Evolutionary conservation across 345 rosid genomes (phyloP).

Genomic region (Cardamine chenopodiifolia): DNA sequence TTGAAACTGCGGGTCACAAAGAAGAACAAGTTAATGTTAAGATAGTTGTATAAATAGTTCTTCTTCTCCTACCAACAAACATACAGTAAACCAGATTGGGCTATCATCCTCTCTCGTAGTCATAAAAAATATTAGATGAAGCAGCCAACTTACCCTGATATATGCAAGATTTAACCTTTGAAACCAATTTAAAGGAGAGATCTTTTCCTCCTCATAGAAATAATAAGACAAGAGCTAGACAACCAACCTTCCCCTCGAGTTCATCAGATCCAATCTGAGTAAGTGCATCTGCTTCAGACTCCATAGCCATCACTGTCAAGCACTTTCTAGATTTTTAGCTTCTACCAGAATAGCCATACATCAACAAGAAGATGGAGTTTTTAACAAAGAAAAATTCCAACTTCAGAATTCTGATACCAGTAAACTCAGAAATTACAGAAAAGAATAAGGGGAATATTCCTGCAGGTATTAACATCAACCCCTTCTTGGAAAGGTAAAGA

Average conservation of each 20-base stretch:
- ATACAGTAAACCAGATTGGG: slow-evolving; percentile 4
- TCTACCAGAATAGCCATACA: background rate
- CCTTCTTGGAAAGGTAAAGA: background rate
- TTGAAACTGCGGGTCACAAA: slow-evolving; percentile 43
- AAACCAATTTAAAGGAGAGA: slow-evolving; percentile 11
- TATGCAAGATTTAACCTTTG: slow-evolving; percentile 10
- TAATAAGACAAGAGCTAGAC: slow-evolving; percentile 41
- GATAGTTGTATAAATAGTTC: background rate
- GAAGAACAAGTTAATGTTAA: slow-evolving; percentile 7
- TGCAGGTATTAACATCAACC: background rate
- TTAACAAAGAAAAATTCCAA: background rate
- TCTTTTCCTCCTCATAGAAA: slow-evolving; percentile 37
- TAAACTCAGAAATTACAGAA: slow-evolving; percentile 1
- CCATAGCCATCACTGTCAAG: slow-evolving; percentile 58
- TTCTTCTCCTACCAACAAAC: background rate
- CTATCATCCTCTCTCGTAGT: slow-evolving; percentile 11
- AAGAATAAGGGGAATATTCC: background rate
- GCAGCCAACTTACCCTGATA: background rate
- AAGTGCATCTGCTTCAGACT: slow-evolving; percentile 59
- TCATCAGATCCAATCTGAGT: slow-evolving; percentile 55
- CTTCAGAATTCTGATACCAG: background rate
- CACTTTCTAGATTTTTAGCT: slow-evolving; percentile 21
- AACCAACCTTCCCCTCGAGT: slow-evolving; percentile 56
- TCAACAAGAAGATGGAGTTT: background rate
- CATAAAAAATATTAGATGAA: background rate